Evolutionary conservation across 352 stramenopile species (phyloP), one percentile per base, ranked within the genome.

Genomic region (Sclerospora graminicola): DNA sequence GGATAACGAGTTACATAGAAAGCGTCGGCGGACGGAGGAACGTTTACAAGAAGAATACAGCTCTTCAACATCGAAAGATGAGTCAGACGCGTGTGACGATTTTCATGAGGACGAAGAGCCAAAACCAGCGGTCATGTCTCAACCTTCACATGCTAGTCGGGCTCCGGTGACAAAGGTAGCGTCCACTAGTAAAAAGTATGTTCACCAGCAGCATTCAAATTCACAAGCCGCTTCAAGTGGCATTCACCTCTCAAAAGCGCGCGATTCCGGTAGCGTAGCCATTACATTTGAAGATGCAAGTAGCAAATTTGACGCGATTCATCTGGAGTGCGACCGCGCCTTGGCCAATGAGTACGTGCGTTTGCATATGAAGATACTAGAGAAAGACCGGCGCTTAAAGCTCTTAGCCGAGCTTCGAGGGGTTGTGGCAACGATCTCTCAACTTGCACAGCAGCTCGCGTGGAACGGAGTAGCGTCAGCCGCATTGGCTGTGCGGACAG

Each of bases 391-490:
- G 21, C 60, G 61, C 1, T 34, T 59, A n/a, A 62, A 67, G 28
- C 61, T 75, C 16, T 39, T 69, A 31, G 54, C 48, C 0, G 60
- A 75, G 29, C 54, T 75, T 13, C 61, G 54, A 19, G 51, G 47
- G 6, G 42, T 75, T 21, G 51, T 75, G n/a, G 29, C 57, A 34
- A 75, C 57, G 10, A 51, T 75, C 16, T 54, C 60, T 4, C 50
- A 71, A 29, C 51, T 75, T 16, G 44, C 45, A 18, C 57, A 60
- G 28, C 48, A 63, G 24, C 47, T 69, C 35, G 54, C 57, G 41
- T 66, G 63, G 54, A 62, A 72, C 16, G 60, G 60, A 2, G 45
- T 65, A 23, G 51, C 56, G 8, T 60, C 56, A 13, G 56, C 51
- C 6, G 56, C 56, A 11, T 34, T 65, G 24, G 43, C 45, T 18